Base-by-base conservation (phyloP, 2,329 filamentous ascomycete genomes). In the Aureobasidium sp. region DNA sequence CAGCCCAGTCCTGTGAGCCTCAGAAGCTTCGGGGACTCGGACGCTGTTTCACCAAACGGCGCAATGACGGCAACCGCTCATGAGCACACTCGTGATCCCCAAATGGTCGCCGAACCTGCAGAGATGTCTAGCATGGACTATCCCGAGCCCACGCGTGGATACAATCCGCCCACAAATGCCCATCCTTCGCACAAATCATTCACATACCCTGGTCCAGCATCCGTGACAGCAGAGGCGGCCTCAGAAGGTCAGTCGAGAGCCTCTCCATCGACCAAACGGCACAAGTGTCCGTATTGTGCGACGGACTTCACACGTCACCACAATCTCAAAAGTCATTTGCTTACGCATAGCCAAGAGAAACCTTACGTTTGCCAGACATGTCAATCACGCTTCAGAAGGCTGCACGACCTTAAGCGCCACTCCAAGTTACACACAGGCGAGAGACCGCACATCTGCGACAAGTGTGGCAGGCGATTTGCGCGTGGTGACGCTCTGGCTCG, bases 311-410 rank as follows among this genome's bases (percentile, higher is more conserved):
- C 94, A 32, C 86, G 94, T 48, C 94, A 97, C 72, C 94, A 97
- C 73, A 97, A 99, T 70, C 83, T 97, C 32, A 99, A 97, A 77
- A 97, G 91, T 68, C 94, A 99, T 77, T 83, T 99, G 62, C 84
- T 99, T 72, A 97, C 94, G 0, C 94, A 97, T 75, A 97, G 92
- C 70, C 93, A 99, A 79, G 94, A 99, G 75, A 99, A 99, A 76
- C 94, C 94, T 0, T 99, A 94, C 71, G 85, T 94, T 32, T 99
- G 94, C 72, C 87, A 90, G 65, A 91, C 90, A n/a, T 99, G 94
- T 73, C 85, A 93, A 68, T 90, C 94, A 74, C 86, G 93, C 58
- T 99, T 99, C 75, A 85, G 94, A 61, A 86, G 94, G 65, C 80
- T 97, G 57, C 94, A 99, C 72, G 94, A 99, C 71, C 77, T 99